These are phyloP conservation scores for Singerocomus inundabilis DNA, from an alignment of 1,284 basidiomycete species.

Conservation along the genomic window DNA sequence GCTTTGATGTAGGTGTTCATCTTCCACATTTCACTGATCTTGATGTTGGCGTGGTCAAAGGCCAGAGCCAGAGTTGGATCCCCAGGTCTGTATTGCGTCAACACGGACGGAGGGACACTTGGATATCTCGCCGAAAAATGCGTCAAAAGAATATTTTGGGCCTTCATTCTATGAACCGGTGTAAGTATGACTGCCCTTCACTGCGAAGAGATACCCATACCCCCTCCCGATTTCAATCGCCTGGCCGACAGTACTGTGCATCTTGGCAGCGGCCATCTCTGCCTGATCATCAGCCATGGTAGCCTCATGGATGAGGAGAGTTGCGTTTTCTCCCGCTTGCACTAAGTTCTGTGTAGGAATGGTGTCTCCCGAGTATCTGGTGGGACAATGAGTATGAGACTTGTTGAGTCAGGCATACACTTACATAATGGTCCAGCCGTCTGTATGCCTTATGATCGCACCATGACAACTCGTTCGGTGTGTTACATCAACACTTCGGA, in stretches of 20 bases:
- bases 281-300: conserved; percentile 81
- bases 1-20: conserved; percentile 71
- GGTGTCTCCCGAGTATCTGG: conserved; percentile 86
- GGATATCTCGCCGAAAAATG: conserved; percentile 97
- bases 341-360: conserved; percentile 72
- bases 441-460: conserved; percentile 59
- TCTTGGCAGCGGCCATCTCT: conserved; percentile 73
- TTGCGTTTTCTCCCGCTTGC: conserved; percentile 64
- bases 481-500: conserved; percentile 68
- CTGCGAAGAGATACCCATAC: conserved; percentile 39
- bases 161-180: conserved; percentile 64
- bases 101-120: conserved; percentile 58
- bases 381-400: not conserved
- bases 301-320: conserved; percentile 91
- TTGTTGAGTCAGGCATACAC: conserved; percentile 29
- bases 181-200: not conserved
- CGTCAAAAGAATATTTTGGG: conserved; percentile 81
- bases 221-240: conserved; percentile 75
- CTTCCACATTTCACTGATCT: conserved; percentile 80
- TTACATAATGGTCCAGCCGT: conserved; percentile 83
- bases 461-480: conserved; percentile 78
- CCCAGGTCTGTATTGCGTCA: conserved; percentile 26
- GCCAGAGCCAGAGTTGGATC: conserved; percentile 64
- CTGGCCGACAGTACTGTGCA: conserved; percentile 88
- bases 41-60: conserved; percentile 77